These are phyloP conservation scores for Penicillium psychrosexuale DNA, from an alignment of 2,329 filamentous ascomycete genomes.

Conservation along the genomic window DNA sequence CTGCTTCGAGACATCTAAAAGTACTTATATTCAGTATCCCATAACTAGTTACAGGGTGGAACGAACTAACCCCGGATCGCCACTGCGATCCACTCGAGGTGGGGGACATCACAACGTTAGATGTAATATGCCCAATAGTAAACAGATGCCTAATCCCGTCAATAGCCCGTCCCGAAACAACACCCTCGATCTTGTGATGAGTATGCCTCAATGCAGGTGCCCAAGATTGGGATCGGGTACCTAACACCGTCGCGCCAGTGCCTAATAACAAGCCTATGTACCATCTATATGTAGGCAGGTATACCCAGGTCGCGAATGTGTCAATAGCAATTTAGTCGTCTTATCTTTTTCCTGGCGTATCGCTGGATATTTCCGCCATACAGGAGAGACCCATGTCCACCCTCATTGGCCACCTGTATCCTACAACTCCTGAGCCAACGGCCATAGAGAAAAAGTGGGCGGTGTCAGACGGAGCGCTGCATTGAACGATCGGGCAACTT, in stretches of 20 bases:
- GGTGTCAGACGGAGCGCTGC: conserved; percentile 58
- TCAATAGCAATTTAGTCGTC: conserved; percentile 4
- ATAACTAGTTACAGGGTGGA: background rate
- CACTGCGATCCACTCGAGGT: conserved; percentile 20
- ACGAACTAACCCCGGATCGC: conserved; percentile 23
- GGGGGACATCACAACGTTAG: conserved; percentile 4
- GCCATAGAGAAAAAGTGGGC: conserved; percentile 55
- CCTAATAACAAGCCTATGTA: conserved; percentile 3
- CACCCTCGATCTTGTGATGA: background rate
- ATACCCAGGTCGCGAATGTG: conserved; percentile 1
- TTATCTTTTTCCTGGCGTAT: conserved; percentile 11
- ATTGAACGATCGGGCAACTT: conserved; percentile 51
- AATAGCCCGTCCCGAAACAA: background rate
- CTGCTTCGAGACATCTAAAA: background rate
- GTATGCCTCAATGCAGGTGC: background rate
- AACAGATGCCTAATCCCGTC: background rate
- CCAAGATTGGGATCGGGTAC: background rate
- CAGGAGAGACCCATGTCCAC: background rate
- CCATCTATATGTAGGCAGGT: conserved; percentile 2
- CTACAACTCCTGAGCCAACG: conserved; percentile 67
- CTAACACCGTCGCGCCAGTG: background rate
- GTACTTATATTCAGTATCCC: background rate
- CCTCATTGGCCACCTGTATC: conserved; percentile 27
- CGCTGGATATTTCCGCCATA: conserved; percentile 4
- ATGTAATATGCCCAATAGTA: conserved; percentile 2